Base-by-base conservation (phyloP, 805 yeast genomes). In the Brettanomyces sp. region DNA sequence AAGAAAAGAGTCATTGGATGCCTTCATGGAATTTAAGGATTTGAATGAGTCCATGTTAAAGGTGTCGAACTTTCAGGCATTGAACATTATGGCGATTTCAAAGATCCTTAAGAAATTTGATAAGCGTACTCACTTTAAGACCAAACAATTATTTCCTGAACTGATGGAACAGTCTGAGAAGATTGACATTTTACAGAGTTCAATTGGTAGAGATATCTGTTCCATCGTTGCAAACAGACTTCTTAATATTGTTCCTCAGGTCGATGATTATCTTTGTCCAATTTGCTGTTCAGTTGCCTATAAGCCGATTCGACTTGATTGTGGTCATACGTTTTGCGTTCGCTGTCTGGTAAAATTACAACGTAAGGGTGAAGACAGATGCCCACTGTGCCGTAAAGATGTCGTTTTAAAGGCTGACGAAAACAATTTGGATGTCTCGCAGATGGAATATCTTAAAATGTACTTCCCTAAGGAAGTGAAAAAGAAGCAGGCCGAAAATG, bases 21-120 rank as follows among this genome's bases (percentile, higher is more conserved):
- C 79, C 0, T 82, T 76, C 51, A 58, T 67, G 23, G 59, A 70
- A 39, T 84, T 84, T 53, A 64, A 76, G 47, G 60, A 63, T 3
- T 55, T 82, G 53, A 84, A 84, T 57, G 62, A 67, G 32, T 74
- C 74, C 46, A 60, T 84, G 21, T 56, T 84, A 39, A 76, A 76
- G 54, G 71, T 77, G 9, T 67, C 79, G 30, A 75, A 77, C 50
- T 84, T 78, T 56, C 84, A 80, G 54, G 66, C 74, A 7, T 68
- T 83, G 48, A 84, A 84, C 60, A 66, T 74, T 33, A 69, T 76
- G 38, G 91, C 91, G 0, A 71, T 82, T 36, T 64, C 73, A 14
- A 84, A 84, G 59, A 84, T 84, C 49, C 66, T 83, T 56, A 83
- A 84, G 58, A 84, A 84, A 57, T 84, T 85, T 54, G 89, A 85